These are phyloP conservation scores for Amauroascus verrucosus DNA, from an alignment of 2,329 filamentous ascomycete genomes.

Conservation along the genomic window DNA sequence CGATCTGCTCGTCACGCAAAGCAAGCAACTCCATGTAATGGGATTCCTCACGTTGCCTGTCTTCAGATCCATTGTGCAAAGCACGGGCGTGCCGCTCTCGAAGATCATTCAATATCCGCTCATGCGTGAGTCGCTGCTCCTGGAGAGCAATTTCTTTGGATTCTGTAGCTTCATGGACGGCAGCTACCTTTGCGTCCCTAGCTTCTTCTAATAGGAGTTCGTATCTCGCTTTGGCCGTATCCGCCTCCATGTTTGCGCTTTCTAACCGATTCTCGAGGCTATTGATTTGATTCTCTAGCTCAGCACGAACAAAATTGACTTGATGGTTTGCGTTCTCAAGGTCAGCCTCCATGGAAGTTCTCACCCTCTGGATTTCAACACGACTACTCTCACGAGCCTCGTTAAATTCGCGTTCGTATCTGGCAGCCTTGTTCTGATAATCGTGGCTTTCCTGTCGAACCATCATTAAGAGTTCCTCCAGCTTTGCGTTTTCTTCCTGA, in stretches of 20 bases:
- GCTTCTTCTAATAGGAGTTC: constrained; percentile 79
- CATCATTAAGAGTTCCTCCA: constrained; percentile 47
- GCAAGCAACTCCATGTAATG: constrained; percentile 71
- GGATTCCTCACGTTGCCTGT: constrained; percentile 68
- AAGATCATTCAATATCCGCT: constrained; percentile 63
- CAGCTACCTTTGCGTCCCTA: constrained; percentile 55
- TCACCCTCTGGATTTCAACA: constrained; percentile 69
- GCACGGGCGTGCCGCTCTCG: constrained; percentile 64
- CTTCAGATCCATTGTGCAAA: constrained; percentile 63
- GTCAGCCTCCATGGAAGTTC: constrained; percentile 67
- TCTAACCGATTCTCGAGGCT: constrained; percentile 67
- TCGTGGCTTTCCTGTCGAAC: constrained; percentile 52
- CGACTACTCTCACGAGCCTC: constrained; percentile 71
- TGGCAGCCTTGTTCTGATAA: constrained; percentile 57
- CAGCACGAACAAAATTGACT: constrained; percentile 66
- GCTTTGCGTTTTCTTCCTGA: constrained; percentile 50
- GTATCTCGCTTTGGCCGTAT: constrained; percentile 68
- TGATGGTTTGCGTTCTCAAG: constrained; percentile 67
- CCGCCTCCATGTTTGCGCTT: constrained; percentile 64
- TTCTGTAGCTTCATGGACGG: constrained; percentile 45
- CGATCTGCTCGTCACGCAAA: constrained; percentile 71
- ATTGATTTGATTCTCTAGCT: constrained; percentile 67
- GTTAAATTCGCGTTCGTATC: constrained; percentile 70
- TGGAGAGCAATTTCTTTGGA: constrained; percentile 45
- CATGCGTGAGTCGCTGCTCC: constrained; percentile 55